Conservation (phyloP, 2,329 filamentous ascomycete species). For the Aspergillus hortae region DNA sequence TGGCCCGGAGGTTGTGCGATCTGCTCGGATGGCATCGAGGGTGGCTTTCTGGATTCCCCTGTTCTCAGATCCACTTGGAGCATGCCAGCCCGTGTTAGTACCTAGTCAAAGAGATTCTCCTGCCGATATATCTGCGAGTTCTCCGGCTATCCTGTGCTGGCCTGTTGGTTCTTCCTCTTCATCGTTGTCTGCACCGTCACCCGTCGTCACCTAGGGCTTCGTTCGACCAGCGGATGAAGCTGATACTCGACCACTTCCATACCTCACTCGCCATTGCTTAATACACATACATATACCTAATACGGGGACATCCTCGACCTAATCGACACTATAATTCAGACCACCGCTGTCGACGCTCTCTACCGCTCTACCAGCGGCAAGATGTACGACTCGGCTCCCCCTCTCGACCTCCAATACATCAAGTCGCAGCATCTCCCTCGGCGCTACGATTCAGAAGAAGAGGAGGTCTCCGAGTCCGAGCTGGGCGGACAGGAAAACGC, state of each 20-base stretch:
- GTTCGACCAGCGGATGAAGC: too few relatives aligned
- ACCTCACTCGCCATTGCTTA: too few relatives aligned
- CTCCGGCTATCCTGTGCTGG: background rate
- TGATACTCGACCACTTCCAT: too few relatives aligned
- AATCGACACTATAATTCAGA: too few relatives aligned
- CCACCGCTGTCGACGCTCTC: background rate
- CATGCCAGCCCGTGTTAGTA: slow-evolving; percentile 11
- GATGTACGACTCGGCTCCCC: slow-evolving; percentile 27
- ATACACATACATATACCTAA: too few relatives aligned
- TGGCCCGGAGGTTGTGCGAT: slow-evolving; percentile 11
- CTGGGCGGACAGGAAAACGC: slow-evolving; percentile 28
- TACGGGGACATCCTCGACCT: too few relatives aligned
- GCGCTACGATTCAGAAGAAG: slow-evolving; percentile 38
- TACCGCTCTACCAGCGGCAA: background rate
- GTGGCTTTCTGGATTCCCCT: slow-evolving; percentile 14
- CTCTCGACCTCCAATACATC: slow-evolving; percentile 28
- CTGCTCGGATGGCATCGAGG: slow-evolving; percentile 16
- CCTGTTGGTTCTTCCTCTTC: background rate
- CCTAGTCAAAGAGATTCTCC: background rate
- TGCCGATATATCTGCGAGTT: background rate
- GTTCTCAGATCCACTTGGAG: slow-evolving; percentile 5
- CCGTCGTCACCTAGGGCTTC: too few relatives aligned
- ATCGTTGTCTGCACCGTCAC: too few relatives aligned
- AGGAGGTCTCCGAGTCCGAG: slow-evolving; percentile 37
- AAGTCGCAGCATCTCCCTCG: slow-evolving; percentile 29